These are phyloP conservation scores for Colletotrichum shisoi DNA, from an alignment of 2,329 filamentous ascomycete genomes.

Conservation along the genomic window DNA sequence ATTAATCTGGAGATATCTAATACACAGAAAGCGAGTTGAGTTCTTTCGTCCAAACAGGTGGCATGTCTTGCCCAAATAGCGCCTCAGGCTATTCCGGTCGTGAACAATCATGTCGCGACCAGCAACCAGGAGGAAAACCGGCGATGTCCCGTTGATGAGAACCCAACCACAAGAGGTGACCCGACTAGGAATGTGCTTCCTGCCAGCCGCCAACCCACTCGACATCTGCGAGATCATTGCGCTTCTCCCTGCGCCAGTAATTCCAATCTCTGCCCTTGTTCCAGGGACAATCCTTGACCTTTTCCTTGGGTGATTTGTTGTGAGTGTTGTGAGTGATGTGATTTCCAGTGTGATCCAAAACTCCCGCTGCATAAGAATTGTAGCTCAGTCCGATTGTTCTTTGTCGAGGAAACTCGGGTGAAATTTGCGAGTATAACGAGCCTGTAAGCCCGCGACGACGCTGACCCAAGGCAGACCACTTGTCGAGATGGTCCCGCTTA, in stretches of 20 bases:
- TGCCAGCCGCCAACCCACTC: slow-evolving; percentile 97
- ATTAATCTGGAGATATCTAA: slow-evolving; percentile 59
- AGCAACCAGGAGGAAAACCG: not conserved
- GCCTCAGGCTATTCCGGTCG: slow-evolving; percentile 1
- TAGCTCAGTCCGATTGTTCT: slow-evolving; percentile 59
- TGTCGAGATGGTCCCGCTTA: slow-evolving; percentile 73
- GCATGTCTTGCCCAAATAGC: slow-evolving; percentile 1
- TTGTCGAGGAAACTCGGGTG: slow-evolving; percentile 57
- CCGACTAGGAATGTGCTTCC: slow-evolving; percentile 57
- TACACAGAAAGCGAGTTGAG: slow-evolving; percentile 72
- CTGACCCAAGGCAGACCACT: slow-evolving; percentile 89
- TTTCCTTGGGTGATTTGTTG: slow-evolving; percentile 56
- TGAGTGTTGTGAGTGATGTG: slow-evolving; percentile 52
- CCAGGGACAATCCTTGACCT: slow-evolving; percentile 63
- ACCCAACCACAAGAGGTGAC: slow-evolving; percentile 69
- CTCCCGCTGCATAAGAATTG: slow-evolving; percentile 58
- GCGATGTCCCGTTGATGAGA: slow-evolving; percentile 43
- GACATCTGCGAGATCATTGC: slow-evolving; percentile 76
- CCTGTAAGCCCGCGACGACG: slow-evolving; percentile 74
- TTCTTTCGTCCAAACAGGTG: slow-evolving; percentile 47
- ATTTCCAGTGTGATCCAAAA: slow-evolving; percentile 57
- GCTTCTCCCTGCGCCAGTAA: slow-evolving; percentile 67
- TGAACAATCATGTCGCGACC: not conserved
- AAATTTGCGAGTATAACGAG: slow-evolving; percentile 59
- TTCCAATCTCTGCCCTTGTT: slow-evolving; percentile 67